These are phyloP conservation scores for Aspergillus latus DNA, from an alignment of 2,329 filamentous ascomycete species.

Conservation along the genomic window DNA sequence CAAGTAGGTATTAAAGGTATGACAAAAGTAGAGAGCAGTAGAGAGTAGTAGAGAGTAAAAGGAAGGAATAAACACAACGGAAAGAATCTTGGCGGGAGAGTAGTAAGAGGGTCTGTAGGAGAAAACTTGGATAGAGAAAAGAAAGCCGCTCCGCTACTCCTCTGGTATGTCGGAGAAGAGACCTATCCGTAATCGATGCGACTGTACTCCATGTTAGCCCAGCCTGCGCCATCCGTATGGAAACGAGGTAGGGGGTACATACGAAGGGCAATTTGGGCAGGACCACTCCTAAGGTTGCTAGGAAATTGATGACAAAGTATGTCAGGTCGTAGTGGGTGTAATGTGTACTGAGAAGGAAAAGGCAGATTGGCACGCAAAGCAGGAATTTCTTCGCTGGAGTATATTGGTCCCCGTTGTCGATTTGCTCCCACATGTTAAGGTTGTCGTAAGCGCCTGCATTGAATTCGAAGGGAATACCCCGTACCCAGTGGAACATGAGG, in stretches of 20 bases:
- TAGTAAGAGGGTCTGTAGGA: constrained; percentile 12
- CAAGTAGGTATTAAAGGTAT: constrained; percentile 21
- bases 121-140: constrained; percentile 10
- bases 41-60: constrained; percentile 5
- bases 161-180: constrained; percentile 70
- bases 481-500: constrained; percentile 99
- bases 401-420: constrained; percentile 98
- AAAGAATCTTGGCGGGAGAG: constrained; percentile 14
- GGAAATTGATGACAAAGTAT: constrained; percentile 96
- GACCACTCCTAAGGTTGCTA: constrained; percentile 87
- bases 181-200: constrained; percentile 74
- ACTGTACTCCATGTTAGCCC: constrained; percentile 53
- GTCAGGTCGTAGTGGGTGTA: constrained; percentile 98
- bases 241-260: constrained; percentile 45
- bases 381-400: constrained; percentile 98
- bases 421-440: constrained; percentile 99
- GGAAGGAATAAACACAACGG: constrained; percentile 11
- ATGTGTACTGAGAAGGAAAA: constrained; percentile 96
- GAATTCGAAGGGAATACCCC: constrained; percentile 97
- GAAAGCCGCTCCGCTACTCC: constrained; percentile 44
- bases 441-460: constrained; percentile 98
- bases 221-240: constrained; percentile 3
- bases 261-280: constrained; percentile 96
- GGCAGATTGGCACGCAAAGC: constrained; percentile 85
- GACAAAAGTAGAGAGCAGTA: not conserved